Evolutionary conservation across 2,329 filamentous ascomycete species (phyloP).

Genomic region (Volutella citrinella): DNA sequence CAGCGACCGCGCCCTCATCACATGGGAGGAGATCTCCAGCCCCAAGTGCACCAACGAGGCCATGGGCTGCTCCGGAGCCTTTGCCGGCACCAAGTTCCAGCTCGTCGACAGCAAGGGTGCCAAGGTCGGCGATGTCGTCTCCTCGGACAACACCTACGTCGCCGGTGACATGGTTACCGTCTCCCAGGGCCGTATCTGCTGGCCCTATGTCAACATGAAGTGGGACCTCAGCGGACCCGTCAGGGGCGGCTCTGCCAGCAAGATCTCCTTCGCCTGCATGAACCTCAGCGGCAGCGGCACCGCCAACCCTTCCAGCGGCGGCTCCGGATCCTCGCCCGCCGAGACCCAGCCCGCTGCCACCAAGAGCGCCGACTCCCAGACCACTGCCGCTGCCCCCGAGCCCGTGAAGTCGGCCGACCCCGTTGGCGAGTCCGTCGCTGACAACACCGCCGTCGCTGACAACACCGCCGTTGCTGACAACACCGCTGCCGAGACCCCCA

Average conservation of each 20-base stretch:
- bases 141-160: constrained; percentile 52
- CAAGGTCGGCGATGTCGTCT: constrained; percentile 49
- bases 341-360: constrained; percentile 2
- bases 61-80: constrained; percentile 58
- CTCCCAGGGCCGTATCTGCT: constrained; percentile 57
- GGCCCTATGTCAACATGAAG: constrained; percentile 56
- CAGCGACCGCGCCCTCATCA: constrained; percentile 48
- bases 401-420: constrained; percentile 5
- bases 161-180: constrained; percentile 62
- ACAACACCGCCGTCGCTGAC: no score
- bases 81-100: constrained; percentile 59
- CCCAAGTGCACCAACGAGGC: constrained; percentile 54
- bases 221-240: constrained; percentile 37
- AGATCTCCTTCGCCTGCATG: constrained; percentile 54
- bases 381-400: constrained; percentile 3
- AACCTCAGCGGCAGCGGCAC: constrained; percentile 13
- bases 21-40: constrained; percentile 59
- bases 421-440: constrained; percentile 6
- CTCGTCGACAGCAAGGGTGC: constrained; percentile 49
- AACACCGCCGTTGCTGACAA: constrained; percentile 5
- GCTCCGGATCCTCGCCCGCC: constrained; percentile 6
- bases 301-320: constrained; percentile 2
- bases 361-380: constrained; percentile 8
- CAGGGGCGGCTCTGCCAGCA: constrained; percentile 26
- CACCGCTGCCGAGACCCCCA: constrained; percentile 2